Percentiles rank a stretch among this genome's conserved stretches.
Conservation (phyloP, 345 rosid genomes). For the Gossypium australe region DNA sequence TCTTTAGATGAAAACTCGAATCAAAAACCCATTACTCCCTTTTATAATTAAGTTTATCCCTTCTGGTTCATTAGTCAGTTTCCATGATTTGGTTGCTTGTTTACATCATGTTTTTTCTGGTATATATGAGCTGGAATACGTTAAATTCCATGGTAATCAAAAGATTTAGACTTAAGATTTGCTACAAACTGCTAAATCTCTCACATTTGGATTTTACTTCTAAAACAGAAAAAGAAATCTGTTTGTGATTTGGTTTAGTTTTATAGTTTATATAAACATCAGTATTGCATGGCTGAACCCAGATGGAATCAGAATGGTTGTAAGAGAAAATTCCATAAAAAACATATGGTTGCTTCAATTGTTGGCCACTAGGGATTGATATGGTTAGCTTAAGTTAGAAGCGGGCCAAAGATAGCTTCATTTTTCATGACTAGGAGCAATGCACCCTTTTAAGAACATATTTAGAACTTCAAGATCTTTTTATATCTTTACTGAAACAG, state of each 20-base stretch:
- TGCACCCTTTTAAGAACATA: constrained; percentile 34
- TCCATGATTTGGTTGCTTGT: constrained; percentile 18
- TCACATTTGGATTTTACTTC: neutral
- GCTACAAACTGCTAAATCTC: neutral
- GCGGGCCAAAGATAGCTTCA: constrained; percentile 38
- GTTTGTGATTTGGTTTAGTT: neutral
- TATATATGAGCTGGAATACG: constrained; percentile 9
- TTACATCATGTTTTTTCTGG: constrained; percentile 15
- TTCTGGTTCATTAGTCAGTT: constrained; percentile 14
- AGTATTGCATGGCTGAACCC: neutral
- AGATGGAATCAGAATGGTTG: neutral
- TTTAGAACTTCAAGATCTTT: constrained; percentile 21
- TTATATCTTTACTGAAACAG: constrained; percentile 2
- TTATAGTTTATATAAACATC: neutral
- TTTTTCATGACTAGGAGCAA: constrained; percentile 37
- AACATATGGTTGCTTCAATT: neutral
- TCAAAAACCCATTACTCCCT: constrained; percentile 9
- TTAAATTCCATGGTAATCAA: neutral
- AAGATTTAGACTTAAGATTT: neutral
- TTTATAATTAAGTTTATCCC: constrained; percentile 11
- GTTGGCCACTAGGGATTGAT: constrained; percentile 28
- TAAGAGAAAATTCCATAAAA: no score
- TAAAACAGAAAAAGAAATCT: neutral
- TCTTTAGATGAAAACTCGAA: constrained; percentile 9
- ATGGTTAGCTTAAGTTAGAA: constrained; percentile 14